Percentiles rank a stretch among this genome's conserved stretches.
Evolutionary conservation across 768 basidiomycete species (phyloP).

Genomic region (Megacollybia marginata): DNA sequence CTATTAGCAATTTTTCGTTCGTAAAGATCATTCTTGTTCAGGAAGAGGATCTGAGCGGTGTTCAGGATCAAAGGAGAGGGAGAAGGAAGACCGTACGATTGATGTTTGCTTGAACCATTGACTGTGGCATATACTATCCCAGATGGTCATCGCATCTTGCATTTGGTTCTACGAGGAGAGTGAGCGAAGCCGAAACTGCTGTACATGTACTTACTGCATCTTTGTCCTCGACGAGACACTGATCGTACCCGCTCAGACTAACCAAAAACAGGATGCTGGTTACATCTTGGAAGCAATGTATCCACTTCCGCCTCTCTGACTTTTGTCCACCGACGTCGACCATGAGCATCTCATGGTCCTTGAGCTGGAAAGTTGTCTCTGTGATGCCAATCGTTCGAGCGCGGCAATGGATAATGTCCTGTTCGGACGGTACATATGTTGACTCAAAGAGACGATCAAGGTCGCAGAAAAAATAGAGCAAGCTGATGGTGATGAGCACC

Average conservation of each 20-base stretch:
- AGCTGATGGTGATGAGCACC: constrained; percentile 26
- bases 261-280: constrained; percentile 90
- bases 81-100: constrained; percentile 41
- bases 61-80: not conserved
- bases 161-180: constrained; percentile 76
- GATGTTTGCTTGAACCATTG: too few species aligned
- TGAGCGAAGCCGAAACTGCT: constrained; percentile 4
- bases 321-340: constrained; percentile 84
- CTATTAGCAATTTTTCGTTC: constrained; percentile 74
- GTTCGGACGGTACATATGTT: constrained; percentile 66
- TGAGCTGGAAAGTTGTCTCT: constrained; percentile 75
- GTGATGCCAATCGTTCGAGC: constrained; percentile 90
- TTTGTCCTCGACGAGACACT: constrained; percentile 88
- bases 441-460: constrained; percentile 76
- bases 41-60: constrained; percentile 72
- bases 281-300: constrained; percentile 92
- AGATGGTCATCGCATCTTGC: constrained; percentile 98
- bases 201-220: constrained; percentile 60
- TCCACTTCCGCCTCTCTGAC: constrained; percentile 90
- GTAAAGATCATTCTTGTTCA: constrained; percentile 95
- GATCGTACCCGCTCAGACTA: constrained; percentile 88
- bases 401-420: constrained; percentile 82
- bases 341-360: constrained; percentile 83
- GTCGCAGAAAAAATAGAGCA: constrained; percentile 71
- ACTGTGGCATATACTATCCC: constrained; percentile 98